Base-by-base conservation (phyloP, 495 filamentous ascomycete genomes). In the Rhypophila decipiens region DNA sequence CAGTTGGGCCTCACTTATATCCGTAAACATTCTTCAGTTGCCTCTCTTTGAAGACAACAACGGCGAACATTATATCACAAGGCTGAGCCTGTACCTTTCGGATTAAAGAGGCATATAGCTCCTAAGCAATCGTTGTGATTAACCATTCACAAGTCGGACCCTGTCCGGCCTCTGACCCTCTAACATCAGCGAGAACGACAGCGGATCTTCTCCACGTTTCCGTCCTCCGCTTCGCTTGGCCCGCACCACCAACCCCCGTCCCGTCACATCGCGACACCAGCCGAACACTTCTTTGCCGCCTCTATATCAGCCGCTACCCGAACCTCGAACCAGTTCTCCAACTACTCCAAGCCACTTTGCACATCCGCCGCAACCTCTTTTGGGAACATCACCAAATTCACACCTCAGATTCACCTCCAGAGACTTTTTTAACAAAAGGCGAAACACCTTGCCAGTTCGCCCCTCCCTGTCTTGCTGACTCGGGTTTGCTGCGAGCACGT, bases 141-240 rank as follows among this genome's bases (percentile, higher is more conserved):
- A n/a, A n/a, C n/a, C n/a, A n/a, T n/a, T n/a, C n/a, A n/a, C n/a
- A n/a, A n/a, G n/a, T n/a, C n/a, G n/a, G n/a, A n/a, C n/a, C n/a
- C n/a, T n/a, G n/a, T n/a, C n/a, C n/a, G n/a, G n/a, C n/a, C n/a
- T n/a, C n/a, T n/a, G n/a, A n/a, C n/a, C n/a, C n/a, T n/a, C n/a
- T n/a, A n/a, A n/a, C n/a, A n/a, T n/a, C n/a, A n/a, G n/a, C n/a
- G n/a, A n/a, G n/a, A n/a, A n/a, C n/a, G n/a, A 45, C 22, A 45
- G 43, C 43, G 43, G 43, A 45, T 45, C 43, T 45, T 45, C 42
- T 44, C 42, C 43, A 45, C 43, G 43, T 37, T 45, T 36, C 21
- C 31, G 43, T 45, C 43, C 31, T 37, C 17, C 33, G 29, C 43
- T 36, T 8, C 13, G 22, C n/a, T 12, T 4, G 24, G 13, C 22